phyloP scores from a whole-genome alignment of 108 stramenopile genomes.

The Cyclostephanos tholiformis region DNA sequence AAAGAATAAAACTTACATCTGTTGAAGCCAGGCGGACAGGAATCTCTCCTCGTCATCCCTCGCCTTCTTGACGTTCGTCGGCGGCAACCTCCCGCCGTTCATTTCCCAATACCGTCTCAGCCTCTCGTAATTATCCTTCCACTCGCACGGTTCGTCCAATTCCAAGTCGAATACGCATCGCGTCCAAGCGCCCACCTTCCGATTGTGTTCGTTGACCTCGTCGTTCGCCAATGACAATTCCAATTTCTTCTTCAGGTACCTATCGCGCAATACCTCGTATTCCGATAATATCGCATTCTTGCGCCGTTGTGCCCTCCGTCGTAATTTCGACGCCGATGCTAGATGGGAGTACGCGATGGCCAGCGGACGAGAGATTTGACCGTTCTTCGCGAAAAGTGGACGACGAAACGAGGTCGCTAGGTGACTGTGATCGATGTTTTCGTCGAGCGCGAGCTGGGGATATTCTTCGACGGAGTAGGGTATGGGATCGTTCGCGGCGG shows the following conservation, averaged over 20 bases:
- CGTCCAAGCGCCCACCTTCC: constrained; percentile 32
- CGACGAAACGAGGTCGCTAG: constrained; percentile 32
- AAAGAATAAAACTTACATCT: constrained; percentile 9
- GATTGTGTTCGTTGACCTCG: constrained; percentile 15
- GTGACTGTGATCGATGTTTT: constrained; percentile 37
- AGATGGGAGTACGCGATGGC: constrained; percentile 48
- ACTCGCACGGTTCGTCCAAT: constrained; percentile 41
- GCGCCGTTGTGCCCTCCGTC: constrained; percentile 8
- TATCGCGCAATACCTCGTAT: constrained; percentile 24
- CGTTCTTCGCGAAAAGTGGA: constrained; percentile 28
- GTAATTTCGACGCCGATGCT: not conserved
- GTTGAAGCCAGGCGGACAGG: constrained; percentile 34
- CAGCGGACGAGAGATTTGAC: constrained; percentile 33
- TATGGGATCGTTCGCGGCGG: too few species aligned
- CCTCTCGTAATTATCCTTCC: constrained; percentile 35
- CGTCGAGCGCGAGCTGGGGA: not conserved
- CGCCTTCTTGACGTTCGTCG: constrained; percentile 10
- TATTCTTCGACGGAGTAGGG: not conserved
- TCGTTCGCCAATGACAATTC: constrained; percentile 34
- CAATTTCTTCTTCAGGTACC: constrained; percentile 32
- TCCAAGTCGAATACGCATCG: constrained; percentile 45
- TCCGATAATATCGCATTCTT: constrained; percentile 20
- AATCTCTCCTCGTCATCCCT: constrained; percentile 34
- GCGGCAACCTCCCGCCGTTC: constrained; percentile 33
- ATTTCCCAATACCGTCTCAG: constrained; percentile 21